These are phyloP conservation scores for Postia placenta DNA, from an alignment of 768 basidiomycete genomes.

Conservation along the genomic window DNA sequence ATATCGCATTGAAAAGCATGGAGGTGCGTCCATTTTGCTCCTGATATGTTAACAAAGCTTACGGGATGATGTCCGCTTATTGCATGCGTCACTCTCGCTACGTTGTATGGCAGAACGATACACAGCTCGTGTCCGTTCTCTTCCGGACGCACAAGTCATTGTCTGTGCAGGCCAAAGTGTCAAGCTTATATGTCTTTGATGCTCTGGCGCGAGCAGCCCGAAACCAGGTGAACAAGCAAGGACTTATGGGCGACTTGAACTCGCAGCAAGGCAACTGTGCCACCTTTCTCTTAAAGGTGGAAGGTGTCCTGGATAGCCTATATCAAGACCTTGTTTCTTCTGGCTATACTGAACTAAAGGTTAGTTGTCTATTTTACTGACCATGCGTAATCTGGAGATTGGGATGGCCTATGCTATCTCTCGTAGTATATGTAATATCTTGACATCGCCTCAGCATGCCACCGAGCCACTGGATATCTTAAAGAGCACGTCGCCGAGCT, in stretches of 20 bases:
- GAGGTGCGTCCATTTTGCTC: conserved; percentile 45
- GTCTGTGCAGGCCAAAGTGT: conserved; percentile 61
- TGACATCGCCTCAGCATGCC: background rate
- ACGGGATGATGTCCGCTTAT: too few species aligned
- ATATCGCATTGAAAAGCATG: conserved; percentile 71
- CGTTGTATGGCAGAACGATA: conserved; percentile 54
- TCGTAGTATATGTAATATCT: background rate
- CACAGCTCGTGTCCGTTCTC: conserved; percentile 80
- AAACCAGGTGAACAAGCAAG: conserved; percentile 58
- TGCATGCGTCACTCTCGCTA: background rate
- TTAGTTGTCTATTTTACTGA: conserved; percentile 42
- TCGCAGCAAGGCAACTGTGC: conserved; percentile 63
- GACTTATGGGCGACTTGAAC: conserved; percentile 48
- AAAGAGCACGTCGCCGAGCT: too few species aligned
- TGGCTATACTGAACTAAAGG: conserved; percentile 72
- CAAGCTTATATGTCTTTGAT: conserved; percentile 91
- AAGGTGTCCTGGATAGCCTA: conserved; percentile 84
- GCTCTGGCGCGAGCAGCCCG: conserved; percentile 84
- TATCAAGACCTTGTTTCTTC: conserved; percentile 77
- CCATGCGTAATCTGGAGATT: background rate
- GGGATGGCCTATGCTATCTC: background rate
- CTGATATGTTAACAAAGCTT: too few species aligned
- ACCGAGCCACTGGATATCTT: too few species aligned
- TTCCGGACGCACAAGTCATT: conserved; percentile 87
- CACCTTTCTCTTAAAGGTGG: conserved; percentile 83